Evolutionary conservation across 78 protist genomes (phyloP).

Genomic region (Diacronema lutheri): DNA sequence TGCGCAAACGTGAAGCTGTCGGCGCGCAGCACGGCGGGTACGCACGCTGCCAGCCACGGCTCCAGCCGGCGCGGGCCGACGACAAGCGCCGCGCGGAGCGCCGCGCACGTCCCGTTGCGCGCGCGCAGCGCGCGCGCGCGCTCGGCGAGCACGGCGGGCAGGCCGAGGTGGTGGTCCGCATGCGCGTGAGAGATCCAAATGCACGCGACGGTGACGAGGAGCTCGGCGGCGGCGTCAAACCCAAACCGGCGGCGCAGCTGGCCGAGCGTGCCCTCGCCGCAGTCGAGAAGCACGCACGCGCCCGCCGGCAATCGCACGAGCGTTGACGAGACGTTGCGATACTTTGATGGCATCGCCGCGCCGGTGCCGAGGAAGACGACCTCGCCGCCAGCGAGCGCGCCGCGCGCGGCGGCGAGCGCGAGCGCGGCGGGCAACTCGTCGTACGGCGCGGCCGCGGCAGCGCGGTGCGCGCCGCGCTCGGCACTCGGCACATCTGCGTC

Average conservation of each 20-base stretch:
- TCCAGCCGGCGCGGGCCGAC: slow-evolving; percentile 29
- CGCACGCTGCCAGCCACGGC: slow-evolving; percentile 14
- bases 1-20: background rate
- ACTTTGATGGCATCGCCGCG: slow-evolving; percentile 79
- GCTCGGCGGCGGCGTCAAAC: background rate
- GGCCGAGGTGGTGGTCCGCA: slow-evolving; percentile 97
- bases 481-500: too few species aligned
- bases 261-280: slow-evolving; percentile 91
- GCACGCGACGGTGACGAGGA: background rate
- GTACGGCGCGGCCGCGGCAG: too few species aligned
- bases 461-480: too few species aligned
- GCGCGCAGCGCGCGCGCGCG: background rate
- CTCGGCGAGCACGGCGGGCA: slow-evolving; percentile 8
- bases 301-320: background rate
- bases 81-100: background rate
- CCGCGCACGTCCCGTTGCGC: background rate
- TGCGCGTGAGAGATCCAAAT: slow-evolving; percentile 93
- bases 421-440: too few species aligned
- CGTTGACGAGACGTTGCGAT: slow-evolving; percentile 69
- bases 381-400: background rate
- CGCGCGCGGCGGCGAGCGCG: too few species aligned
- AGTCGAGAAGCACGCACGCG: slow-evolving; percentile 63
- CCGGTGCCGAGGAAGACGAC: slow-evolving; percentile 91
- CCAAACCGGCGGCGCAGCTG: slow-evolving; percentile 79
- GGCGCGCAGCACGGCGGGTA: background rate